A percentile compares a stretch with the other conserved stretches of the same genome.
Evolutionary conservation across 2,329 filamentous ascomycete genomes (phyloP).

Genomic region (Coleophoma crateriformis): DNA sequence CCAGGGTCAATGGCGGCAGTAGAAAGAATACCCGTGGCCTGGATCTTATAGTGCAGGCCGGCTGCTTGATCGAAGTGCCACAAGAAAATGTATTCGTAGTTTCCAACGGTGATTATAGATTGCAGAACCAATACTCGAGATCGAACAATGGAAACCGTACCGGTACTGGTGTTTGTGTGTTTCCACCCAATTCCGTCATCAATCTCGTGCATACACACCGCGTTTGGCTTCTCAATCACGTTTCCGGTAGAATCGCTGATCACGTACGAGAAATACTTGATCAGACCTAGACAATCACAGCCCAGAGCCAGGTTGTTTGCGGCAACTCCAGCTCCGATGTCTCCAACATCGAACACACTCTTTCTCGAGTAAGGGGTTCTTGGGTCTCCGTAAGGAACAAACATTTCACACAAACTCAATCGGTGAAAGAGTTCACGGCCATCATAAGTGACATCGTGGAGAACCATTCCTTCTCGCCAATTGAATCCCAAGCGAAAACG

Average conservation of each 20-base stretch:
- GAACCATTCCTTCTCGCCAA: conserved; percentile 51
- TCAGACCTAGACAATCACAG: conserved; percentile 64
- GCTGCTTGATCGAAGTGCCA: conserved; percentile 60
- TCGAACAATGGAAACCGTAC: conserved; percentile 14
- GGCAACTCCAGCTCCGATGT: conserved; percentile 57
- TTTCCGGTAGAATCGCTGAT: conserved; percentile 45
- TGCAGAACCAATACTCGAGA: conserved; percentile 20
- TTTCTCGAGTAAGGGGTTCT: conserved; percentile 59
- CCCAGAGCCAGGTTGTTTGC: conserved; percentile 64
- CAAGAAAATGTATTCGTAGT: conserved; percentile 65
- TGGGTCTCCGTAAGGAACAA: conserved; percentile 58
- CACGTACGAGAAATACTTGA: conserved; percentile 34
- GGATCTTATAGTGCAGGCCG: conserved; percentile 55
- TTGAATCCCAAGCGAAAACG: conserved; percentile 59
- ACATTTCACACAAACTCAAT: conserved; percentile 55
- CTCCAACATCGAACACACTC: conserved; percentile 65
- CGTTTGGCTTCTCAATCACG: conserved; percentile 49
- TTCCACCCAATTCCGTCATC: conserved; percentile 67
- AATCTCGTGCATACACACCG: conserved; percentile 64
- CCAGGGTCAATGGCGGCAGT: conserved; percentile 47
- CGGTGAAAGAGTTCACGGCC: conserved; percentile 53
- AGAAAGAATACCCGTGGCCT: conserved; percentile 60
- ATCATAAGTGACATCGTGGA: conserved; percentile 57
- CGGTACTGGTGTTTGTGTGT: conserved; percentile 52
- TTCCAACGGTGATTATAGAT: conserved; percentile 47